Evolutionary conservation across 2,329 filamentous ascomycete species (phyloP), one percentile per base, ranked within the genome.

Genomic region (Onygenales sp.): DNA sequence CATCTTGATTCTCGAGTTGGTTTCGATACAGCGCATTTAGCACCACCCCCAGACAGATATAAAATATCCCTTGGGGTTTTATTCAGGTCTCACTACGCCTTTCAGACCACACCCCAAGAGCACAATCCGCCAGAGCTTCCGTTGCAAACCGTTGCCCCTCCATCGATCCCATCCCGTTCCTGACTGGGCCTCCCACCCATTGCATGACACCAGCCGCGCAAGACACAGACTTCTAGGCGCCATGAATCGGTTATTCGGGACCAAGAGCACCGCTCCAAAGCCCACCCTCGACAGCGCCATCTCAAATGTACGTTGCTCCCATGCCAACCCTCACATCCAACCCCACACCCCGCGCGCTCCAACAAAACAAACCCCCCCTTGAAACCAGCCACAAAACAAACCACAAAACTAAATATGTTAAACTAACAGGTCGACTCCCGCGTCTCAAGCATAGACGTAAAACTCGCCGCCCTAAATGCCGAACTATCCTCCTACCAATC

Each of bases 201-300:
- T 46, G 8, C 31, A 6, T 27, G 17, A 27, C 10, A 2, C 27
- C 6, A 32, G 10, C 8, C 8, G 33, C 1, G 10, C 27, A 13
- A 14, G 14, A 50, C 36, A 36, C n/a, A 37, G 39, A n/a, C 33
- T 6, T 17, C 31, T 27, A 43, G 32, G 6, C 17, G 9, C 33
- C 32, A 97, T 98, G 93, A 97, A 98, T 71, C 88, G 93, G 63
- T 80, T 98, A 62, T 98, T 98, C 70, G 93, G 93, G 68, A 81
- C 86, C 62, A 93, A 91, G 74, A 86, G 82, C 73, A 85, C 87
- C 59, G 85, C 84, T 58, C 91, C 93, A 52, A 97, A 97, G 74
- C 89, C 93, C 11, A 92, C 87, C 49, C 87, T 96, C 61, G 82
- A 82, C 73, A 78, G 82, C 62, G 91, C 91, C 62, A 95, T 96